Conservation (phyloP, 2,329 filamentous ascomycete species). For the Claviceps pazoutovae region DNA sequence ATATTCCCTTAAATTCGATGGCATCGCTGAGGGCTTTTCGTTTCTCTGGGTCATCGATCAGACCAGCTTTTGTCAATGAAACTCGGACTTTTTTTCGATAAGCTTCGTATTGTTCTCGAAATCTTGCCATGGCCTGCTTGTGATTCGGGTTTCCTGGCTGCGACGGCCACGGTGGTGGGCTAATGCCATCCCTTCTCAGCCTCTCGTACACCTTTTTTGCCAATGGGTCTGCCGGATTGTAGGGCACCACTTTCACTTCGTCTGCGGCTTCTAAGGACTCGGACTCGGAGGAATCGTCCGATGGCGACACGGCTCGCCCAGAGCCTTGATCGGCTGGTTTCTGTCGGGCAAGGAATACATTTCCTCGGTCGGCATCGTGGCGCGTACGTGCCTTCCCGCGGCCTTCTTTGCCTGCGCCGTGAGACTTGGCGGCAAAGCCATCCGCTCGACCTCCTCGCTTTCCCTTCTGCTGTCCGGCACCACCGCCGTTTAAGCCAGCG, state of each 20-base stretch:
- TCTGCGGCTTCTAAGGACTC: slow-evolving; percentile 10
- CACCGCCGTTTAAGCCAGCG: slow-evolving; percentile 13
- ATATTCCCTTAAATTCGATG: slow-evolving; percentile 53
- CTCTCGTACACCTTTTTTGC: slow-evolving; percentile 38
- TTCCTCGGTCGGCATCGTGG: neutral
- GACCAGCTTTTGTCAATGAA: slow-evolving; percentile 42
- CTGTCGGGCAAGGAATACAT: slow-evolving; percentile 2
- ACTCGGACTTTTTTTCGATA: slow-evolving; percentile 44
- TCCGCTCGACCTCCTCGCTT: slow-evolving; percentile 12
- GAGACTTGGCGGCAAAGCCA: slow-evolving; percentile 8
- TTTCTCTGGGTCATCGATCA: slow-evolving; percentile 52
- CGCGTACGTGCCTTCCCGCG: slow-evolving; percentile 2
- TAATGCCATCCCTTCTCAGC: slow-evolving; percentile 39
- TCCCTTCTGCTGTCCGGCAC: slow-evolving; percentile 9
- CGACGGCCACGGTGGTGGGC: slow-evolving; percentile 39
- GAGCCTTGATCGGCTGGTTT: slow-evolving; percentile 6
- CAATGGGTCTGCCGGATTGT: slow-evolving; percentile 23
- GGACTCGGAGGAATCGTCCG: slow-evolving; percentile 11
- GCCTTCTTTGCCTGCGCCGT: slow-evolving; percentile 5
- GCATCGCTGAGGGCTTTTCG: slow-evolving; percentile 48
- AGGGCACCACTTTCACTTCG: slow-evolving; percentile 1
- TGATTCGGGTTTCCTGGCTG: slow-evolving; percentile 39
- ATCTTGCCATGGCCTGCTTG: slow-evolving; percentile 36
- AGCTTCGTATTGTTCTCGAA: slow-evolving; percentile 40
- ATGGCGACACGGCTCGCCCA: slow-evolving; percentile 14